Evolutionary conservation across 768 basidiomycete genomes (phyloP), one percentile per base, ranked within the genome.

Genomic region (Lanmaoa rubissima): DNA sequence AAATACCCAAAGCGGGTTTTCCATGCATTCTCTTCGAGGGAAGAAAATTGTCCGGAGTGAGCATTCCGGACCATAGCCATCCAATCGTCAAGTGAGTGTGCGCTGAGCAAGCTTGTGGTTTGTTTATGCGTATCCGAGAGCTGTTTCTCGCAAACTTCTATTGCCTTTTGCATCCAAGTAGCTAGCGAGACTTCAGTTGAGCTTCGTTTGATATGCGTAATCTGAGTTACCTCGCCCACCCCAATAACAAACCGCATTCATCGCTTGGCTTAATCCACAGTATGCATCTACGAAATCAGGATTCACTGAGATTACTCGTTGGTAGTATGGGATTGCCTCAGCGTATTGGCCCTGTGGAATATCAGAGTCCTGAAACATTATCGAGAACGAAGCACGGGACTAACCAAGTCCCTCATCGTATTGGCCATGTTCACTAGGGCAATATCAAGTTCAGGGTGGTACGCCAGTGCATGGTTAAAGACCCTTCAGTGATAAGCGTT

Each of bases 401-500:
- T 42, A 36, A 81, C 80, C 53, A 65, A 66, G 59, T 82, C 80
- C 61, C 80, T 81, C 61, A 82, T 63, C 0, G 78, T 78, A 64
- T 80, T 82, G 17, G 75, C 80, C 65, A 82, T 71, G 53, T 82
- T 82, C 16, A 79, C 79, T 11, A 82, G 69, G 4, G 80, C 80
- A 54, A 82, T 77, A 42, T 80, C 81, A 35, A 80, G 77, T 58
- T 78, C 75, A 6, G 79, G 79, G 50, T 80, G 77, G 40, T 60
- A 59, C 39, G 69, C 51, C 16, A 80, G 60, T 2, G 78, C 78
- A 46, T 73, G 69, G 42, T 67, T 68, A 62, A 79, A 80, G 14
- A 79, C 57, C 36, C 78, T 78, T 54, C 8, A 41, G 21, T 36
- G 35, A 24, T 24, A 13, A 32, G 36, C 17, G 32, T 48, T 9